Evolutionary conservation across 257 asterid genomes (phyloP), one percentile per base, ranked within the genome.

Genomic region (Gentiana macrophylla): DNA sequence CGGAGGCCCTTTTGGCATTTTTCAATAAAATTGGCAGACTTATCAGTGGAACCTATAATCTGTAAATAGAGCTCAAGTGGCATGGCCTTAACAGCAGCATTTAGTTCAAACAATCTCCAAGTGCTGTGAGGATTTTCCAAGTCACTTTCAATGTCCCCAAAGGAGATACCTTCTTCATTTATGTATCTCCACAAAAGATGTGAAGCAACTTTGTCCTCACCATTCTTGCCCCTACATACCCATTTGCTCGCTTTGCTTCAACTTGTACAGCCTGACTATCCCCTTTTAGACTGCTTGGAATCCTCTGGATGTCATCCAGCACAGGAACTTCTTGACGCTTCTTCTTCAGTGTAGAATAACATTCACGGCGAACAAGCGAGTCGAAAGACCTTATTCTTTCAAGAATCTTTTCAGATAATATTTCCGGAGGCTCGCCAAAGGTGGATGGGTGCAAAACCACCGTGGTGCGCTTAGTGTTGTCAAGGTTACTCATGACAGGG

Each of bases 381-480:
- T 87, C 96, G 56, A 84, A 91, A 48, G 73, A 72, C 80, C 95
- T 75, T 74, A 78, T 59, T 67, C 72, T 87, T 48, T 80, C 95
- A 67, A 86, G 96, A 77, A 91, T 86, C 46, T 41, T 41, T 65
- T 81, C 82, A 61, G 74, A 61, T 76, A 76, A 57, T 63, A 86
- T 60, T 72, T 84, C 90, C 56, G 86, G 70, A 62, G 92, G 68
- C 45, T 73, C 64, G 12, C 55, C 70, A 73, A 53, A 70, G 49
- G 77, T 67, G 50, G 95, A 84, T 50, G 95, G 93, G 73, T 84
- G 98, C 73, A 91, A 84, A 66, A 91, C 79, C 68, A 91, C 97
- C 48, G 64, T 80, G 38, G 78, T 77, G 51, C 79, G 75, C 64
- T 86, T 80, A 64, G 55, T 83, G 64, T 84, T 80, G 45, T 86